Conservation (phyloP, 176 grass and related monocot genomes). For the Aegilops speltoides region DNA sequence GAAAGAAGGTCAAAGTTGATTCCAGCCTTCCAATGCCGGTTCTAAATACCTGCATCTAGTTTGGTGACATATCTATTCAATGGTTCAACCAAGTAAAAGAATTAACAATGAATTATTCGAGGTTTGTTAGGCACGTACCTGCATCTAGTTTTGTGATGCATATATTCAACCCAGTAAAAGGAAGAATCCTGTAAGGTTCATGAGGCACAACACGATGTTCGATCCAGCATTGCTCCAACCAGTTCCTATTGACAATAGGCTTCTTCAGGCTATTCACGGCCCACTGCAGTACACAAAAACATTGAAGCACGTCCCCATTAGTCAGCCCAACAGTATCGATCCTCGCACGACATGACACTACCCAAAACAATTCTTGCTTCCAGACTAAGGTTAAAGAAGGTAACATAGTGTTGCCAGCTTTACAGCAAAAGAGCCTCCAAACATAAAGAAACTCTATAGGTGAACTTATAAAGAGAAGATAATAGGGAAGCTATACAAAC, state of each 20-base stretch:
- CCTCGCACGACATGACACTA: not conserved
- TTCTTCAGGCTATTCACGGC: slow-evolving; percentile 83
- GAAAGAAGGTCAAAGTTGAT: slow-evolving; percentile 19
- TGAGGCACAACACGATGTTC: slow-evolving; percentile 95
- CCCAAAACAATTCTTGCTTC: slow-evolving; percentile 8
- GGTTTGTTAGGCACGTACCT: slow-evolving; percentile 54
- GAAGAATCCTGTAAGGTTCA: slow-evolving; percentile 82
- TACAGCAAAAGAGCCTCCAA: not conserved
- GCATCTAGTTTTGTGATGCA: slow-evolving; percentile 74
- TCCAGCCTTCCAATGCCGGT: slow-evolving; percentile 8
- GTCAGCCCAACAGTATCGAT: slow-evolving; percentile 19
- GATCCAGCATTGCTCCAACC: slow-evolving; percentile 88
- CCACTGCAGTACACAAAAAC: slow-evolving; percentile 60
- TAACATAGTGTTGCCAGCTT: slow-evolving; percentile 1
- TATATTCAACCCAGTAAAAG: slow-evolving; percentile 91
- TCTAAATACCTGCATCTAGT: slow-evolving; percentile 47
- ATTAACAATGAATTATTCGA: slow-evolving; percentile 53
- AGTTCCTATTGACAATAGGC: slow-evolving; percentile 67
- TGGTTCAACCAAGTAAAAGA: slow-evolving; percentile 75
- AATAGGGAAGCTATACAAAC: slow-evolving; percentile 16
- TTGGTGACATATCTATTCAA: slow-evolving; percentile 80
- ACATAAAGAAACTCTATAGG: slow-evolving; percentile 1
- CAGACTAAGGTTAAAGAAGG: slow-evolving; percentile 4
- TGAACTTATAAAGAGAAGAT: not conserved
- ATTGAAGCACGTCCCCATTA: slow-evolving; percentile 26